Evolutionary conservation across 805 yeast species (phyloP).

Genomic region (Candida oleophila): DNA sequence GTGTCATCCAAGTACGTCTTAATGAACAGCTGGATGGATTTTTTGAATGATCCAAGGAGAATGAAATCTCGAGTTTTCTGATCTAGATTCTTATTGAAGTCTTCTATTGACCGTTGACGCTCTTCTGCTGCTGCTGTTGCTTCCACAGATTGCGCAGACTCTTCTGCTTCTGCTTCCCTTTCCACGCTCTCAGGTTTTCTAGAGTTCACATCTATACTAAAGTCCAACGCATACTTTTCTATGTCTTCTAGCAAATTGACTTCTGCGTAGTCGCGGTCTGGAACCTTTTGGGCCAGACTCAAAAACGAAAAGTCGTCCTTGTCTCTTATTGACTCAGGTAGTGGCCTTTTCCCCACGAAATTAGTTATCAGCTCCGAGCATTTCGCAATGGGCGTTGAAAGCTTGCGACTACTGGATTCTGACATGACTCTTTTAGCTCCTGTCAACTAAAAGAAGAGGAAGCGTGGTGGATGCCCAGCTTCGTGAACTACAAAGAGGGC

Average conservation of each 20-base stretch:
- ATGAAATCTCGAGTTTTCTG: constrained; percentile 21
- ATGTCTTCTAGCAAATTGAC: neutral
- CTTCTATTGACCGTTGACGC: neutral
- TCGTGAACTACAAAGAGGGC: too few relatives aligned
- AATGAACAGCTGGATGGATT: constrained; percentile 10
- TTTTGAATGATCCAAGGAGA: constrained; percentile 20
- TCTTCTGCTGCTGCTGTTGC: constrained; percentile 9
- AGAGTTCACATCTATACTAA: neutral
- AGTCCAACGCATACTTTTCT: constrained; percentile 3
- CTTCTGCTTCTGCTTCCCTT: constrained; percentile 8
- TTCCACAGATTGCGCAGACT: neutral
- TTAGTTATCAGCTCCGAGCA: neutral
- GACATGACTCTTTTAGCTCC: neutral
- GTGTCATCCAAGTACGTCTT: constrained; percentile 1
- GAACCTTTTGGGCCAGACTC: neutral
- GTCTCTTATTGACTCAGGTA: neutral
- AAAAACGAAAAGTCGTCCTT: neutral
- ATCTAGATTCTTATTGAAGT: constrained; percentile 22
- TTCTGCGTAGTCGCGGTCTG: neutral
- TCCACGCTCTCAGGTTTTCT: neutral
- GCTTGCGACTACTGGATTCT: neutral
- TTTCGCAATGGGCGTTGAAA: neutral
- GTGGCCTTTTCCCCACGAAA: neutral
- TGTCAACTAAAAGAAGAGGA: too few relatives aligned
- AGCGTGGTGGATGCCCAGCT: too few relatives aligned